A percentile compares a stretch with the other conserved stretches of the same genome.
Conservation (phyloP, 176 grass and related monocot species). For the Cenchrus purpureus region DNA sequence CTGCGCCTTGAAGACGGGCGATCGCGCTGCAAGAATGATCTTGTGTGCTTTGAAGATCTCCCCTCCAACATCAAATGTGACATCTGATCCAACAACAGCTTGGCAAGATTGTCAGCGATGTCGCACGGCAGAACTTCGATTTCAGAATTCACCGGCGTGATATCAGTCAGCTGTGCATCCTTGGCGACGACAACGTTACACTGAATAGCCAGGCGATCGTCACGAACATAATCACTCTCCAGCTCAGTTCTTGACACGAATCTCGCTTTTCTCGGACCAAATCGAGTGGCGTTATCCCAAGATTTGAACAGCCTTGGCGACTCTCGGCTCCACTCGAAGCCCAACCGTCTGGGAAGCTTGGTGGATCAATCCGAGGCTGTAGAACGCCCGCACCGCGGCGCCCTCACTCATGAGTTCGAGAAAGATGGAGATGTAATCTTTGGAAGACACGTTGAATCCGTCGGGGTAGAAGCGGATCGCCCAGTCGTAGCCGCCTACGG, state of each 20-base stretch:
- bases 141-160: too few relatives aligned
- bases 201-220: too few relatives aligned
- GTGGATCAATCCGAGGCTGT: not conserved
- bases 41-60: conserved; percentile 31
- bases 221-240: not conserved
- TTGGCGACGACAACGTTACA: too few relatives aligned
- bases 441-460: not conserved
- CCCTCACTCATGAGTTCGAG: not conserved
- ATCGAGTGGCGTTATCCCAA: not conserved
- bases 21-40: conserved; percentile 25
- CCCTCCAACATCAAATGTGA: conserved; percentile 26
- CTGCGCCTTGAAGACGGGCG: conserved; percentile 14
- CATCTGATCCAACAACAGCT: not conserved
- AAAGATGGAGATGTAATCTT: not conserved
- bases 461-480: not conserved
- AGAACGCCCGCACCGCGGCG: not conserved
- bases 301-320: not conserved
- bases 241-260: not conserved
- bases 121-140: not conserved
- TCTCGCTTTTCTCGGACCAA: not conserved
- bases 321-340: not conserved
- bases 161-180: too few relatives aligned
- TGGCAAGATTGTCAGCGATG: not conserved
- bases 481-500: not conserved
- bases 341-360: not conserved